Percentiles rank a stretch among this genome's conserved stretches.
Conservation (phyloP, 345 rosid genomes). For the Pistacia atlantica region DNA sequence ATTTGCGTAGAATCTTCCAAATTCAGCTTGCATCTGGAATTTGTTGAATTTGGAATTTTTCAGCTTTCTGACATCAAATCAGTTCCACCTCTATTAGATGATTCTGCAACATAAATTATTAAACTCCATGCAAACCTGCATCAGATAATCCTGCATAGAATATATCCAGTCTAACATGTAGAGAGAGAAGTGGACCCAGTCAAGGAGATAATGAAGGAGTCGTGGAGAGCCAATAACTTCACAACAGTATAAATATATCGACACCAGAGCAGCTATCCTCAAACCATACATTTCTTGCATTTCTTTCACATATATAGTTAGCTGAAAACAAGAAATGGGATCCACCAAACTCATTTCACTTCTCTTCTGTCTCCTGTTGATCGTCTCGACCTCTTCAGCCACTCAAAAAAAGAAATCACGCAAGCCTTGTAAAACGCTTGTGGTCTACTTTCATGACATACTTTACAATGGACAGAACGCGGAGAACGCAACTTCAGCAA, state of each 20-base stretch:
- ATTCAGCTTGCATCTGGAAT: too few relatives aligned
- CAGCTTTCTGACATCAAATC: too few relatives aligned
- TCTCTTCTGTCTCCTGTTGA: neutral
- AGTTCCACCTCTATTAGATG: too few relatives aligned
- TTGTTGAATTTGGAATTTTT: too few relatives aligned
- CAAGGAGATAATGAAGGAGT: too few relatives aligned
- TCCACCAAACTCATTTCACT: constrained; percentile 2
- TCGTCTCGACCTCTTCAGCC: neutral
- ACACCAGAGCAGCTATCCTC: neutral
- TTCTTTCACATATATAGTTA: too few relatives aligned
- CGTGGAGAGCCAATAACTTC: neutral
- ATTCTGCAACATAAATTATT: too few relatives aligned
- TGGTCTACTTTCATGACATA: constrained; percentile 51
- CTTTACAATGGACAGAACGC: constrained; percentile 52
- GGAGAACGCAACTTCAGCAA: constrained; percentile 46
- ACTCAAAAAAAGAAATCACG: neutral
- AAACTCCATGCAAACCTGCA: too few relatives aligned
- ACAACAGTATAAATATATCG: neutral
- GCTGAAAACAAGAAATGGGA: neutral
- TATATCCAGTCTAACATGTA: too few relatives aligned
- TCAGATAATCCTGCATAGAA: too few relatives aligned
- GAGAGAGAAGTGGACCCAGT: too few relatives aligned
- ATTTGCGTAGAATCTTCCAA: too few relatives aligned
- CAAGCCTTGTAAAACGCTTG: constrained; percentile 41
- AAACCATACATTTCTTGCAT: neutral